Evolutionary conservation across 75 land plant genomes (phyloP).

Genomic region (Pinus albicaulis): DNA sequence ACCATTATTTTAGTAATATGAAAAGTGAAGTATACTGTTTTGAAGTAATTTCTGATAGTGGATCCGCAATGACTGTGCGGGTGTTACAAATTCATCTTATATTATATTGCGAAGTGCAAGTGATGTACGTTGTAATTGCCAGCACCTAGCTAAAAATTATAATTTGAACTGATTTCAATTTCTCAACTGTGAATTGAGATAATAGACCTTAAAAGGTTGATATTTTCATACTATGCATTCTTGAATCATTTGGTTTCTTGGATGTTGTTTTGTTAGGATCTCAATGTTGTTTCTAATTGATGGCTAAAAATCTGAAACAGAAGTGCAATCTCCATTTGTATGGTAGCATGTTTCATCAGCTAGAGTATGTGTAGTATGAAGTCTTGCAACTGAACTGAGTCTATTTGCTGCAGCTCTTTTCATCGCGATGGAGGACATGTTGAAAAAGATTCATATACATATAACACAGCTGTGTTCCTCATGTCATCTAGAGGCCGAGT

Average conservation of each 20-base stretch:
- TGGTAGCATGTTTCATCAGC: background rate
- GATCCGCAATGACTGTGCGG: no score
- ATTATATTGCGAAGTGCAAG: no score
- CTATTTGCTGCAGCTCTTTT: slow-evolving; percentile 23
- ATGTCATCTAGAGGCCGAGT: slow-evolving; percentile 28
- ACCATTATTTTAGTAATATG: no score
- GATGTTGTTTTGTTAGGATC: background rate
- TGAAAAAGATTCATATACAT: slow-evolving; percentile 24
- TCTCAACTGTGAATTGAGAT: background rate
- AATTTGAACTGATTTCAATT: background rate
- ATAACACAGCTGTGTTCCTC: slow-evolving; percentile 35
- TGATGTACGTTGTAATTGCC: background rate
- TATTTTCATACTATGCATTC: background rate
- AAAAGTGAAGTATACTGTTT: no score
- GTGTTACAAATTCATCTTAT: no score
- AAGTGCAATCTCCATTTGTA: background rate
- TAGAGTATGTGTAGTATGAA: background rate
- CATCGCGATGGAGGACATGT: slow-evolving; percentile 19
- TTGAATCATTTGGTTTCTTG: background rate
- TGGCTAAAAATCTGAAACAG: background rate
- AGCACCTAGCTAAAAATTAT: background rate
- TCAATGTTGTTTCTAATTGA: background rate
- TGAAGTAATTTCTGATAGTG: no score
- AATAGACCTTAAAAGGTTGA: background rate
- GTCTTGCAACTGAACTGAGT: background rate